Conservation (phyloP, 2,329 filamentous ascomycete genomes). For the Penicillium griseofulvum region DNA sequence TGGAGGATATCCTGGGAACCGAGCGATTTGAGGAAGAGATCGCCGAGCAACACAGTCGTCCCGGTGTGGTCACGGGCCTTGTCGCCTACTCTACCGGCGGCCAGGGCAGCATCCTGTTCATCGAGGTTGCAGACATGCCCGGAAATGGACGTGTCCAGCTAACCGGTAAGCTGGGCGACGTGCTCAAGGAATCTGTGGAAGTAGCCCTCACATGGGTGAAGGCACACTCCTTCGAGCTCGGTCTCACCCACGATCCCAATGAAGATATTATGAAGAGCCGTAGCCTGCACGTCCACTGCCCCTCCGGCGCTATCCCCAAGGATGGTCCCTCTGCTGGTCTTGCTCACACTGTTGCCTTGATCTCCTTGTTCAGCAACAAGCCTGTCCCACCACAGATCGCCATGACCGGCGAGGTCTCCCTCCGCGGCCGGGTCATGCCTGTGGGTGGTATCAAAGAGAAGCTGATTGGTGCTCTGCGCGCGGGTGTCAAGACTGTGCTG, state of each 20-base stretch:
- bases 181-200: conserved; percentile 95
- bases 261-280: conserved; percentile 96
- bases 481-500: conserved; percentile 91
- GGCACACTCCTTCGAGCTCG: conserved; percentile 87
- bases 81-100: conserved; percentile 92
- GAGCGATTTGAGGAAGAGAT: conserved; percentile 96
- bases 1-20: conserved; percentile 88
- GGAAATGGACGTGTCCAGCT: conserved; percentile 88
- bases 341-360: conserved; percentile 88
- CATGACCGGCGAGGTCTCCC: conserved; percentile 81
- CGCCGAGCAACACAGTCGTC: conserved; percentile 75
- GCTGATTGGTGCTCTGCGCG: conserved; percentile 86
- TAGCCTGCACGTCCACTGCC: conserved; percentile 93
- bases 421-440: conserved; percentile 85
- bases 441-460: conserved; percentile 99
- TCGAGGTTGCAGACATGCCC: conserved; percentile 97
- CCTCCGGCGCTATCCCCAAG: conserved; percentile 91
- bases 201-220: conserved; percentile 97
- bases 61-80: conserved; percentile 91
- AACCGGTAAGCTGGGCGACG: conserved; percentile 92
- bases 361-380: conserved; percentile 83
- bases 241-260: conserved; percentile 72
- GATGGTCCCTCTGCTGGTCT: conserved; percentile 82
- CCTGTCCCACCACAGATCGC: conserved; percentile 86
- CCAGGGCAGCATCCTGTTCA: conserved; percentile 95